These are phyloP conservation scores for Kalanchoe fedtschenkoi DNA, from an alignment of 164 flowering plant genomes.

Conservation along the genomic window DNA sequence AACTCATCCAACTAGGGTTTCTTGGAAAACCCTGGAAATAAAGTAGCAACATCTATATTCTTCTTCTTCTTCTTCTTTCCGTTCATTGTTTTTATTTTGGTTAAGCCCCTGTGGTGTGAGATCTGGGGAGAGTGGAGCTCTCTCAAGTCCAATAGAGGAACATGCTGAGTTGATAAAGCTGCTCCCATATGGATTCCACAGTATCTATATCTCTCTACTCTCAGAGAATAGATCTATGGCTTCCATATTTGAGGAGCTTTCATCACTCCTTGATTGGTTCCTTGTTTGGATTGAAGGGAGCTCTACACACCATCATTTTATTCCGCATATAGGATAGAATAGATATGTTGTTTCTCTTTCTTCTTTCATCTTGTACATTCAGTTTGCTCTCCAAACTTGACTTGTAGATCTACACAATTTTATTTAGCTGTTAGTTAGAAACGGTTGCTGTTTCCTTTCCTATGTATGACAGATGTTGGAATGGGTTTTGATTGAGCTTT, in stretches of 20 bases:
- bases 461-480: too few relatives aligned
- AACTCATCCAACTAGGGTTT: not conserved
- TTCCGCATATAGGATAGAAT: not conserved
- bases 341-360: not conserved
- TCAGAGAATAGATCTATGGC: slow-evolving; percentile 33
- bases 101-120: not conserved
- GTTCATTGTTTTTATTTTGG: not conserved
- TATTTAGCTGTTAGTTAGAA: too few relatives aligned
- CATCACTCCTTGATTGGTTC: slow-evolving; percentile 12
- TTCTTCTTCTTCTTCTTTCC: not conserved
- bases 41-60: too few relatives aligned
- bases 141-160: slow-evolving; percentile 45
- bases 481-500: too few relatives aligned
- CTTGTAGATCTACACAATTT: too few relatives aligned
- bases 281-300: slow-evolving; percentile 70
- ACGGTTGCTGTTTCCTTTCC: too few relatives aligned
- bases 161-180: slow-evolving; percentile 30
- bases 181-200: slow-evolving; percentile 50
- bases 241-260: slow-evolving; percentile 47
- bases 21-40: not conserved
- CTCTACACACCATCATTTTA: slow-evolving; percentile 25
- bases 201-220: slow-evolving; percentile 13
- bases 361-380: not conserved
- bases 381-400: too few relatives aligned
- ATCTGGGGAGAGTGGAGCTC: slow-evolving; percentile 29